Evolutionary conservation across 2,329 filamentous ascomycete genomes (phyloP), one percentile per base, ranked within the genome.

Genomic region (Penicillium sp.): DNA sequence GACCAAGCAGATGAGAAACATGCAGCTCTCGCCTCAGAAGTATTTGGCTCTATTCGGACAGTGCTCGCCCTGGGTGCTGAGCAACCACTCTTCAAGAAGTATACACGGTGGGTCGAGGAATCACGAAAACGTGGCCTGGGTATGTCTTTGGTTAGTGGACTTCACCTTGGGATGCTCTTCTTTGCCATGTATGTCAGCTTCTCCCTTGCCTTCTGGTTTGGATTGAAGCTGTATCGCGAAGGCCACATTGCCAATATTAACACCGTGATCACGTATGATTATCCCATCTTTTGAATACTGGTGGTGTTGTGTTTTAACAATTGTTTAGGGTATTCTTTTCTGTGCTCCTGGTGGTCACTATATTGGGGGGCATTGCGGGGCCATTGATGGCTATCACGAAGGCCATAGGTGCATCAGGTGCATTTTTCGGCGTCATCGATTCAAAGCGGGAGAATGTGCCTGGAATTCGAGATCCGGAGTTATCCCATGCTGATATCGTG

Each of bases 31-130:
- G 75, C 77, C 0, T 72, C 70, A 1, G 78, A 80, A 55, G 69
- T 74, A 0, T 72, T 80, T 36, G 59, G 63, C 1, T 73, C 76
- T 0, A 74, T 79, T 25, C 72, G 77, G 10, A 78, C 77, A n/a
- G 71, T 80, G 1, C 68, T 76, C 4, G 74, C 77, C 0, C 73
- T 77, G 10, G 75, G 76, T 5, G 78, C 77, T 0, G 70, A 80
- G 59, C 58, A 61, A 1, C 63, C 69, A 5, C 64, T 78, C 43
- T 62, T 64, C 0, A 61, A 54, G 3, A 76, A 73, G 46, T 78
- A 80, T 52, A 61, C 58, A 0, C 26, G 53, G 5, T 75, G 73
- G 59, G 70, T 78, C 1, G 63, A 71, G 1, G 69, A 77, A 51
- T 68, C 77, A 1, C 64, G 68, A 8, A 67, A 65, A 28, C 64